Evolutionary conservation across 2,329 filamentous ascomycete genomes (phyloP).

Genomic region (Bipolaris bicolor): DNA sequence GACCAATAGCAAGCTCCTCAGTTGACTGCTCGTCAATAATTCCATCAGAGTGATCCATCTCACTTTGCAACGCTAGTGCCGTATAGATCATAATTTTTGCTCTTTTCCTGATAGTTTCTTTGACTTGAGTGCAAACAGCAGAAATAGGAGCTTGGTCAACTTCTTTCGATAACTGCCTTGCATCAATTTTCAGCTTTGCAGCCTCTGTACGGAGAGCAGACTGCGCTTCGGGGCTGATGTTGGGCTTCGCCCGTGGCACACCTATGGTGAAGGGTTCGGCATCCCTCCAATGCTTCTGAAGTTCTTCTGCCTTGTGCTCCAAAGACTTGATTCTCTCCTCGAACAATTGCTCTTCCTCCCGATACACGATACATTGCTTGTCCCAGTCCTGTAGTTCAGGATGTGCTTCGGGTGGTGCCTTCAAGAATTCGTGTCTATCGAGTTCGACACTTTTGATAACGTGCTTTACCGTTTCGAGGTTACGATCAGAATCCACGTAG

Average conservation of each 20-base stretch:
- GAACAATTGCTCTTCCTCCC: not conserved
- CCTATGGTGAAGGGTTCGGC: no score
- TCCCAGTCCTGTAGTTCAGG: not conserved
- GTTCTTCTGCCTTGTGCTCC: not conserved
- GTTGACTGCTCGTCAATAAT: not conserved
- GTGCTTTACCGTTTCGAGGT: conserved; percentile 12
- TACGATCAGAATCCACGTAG: conserved; percentile 26
- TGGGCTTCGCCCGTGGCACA: no score
- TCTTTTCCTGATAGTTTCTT: no score
- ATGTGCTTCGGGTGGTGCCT: not conserved
- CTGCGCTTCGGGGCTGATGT: no score
- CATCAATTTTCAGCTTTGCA: no score
- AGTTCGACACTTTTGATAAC: conserved; percentile 18
- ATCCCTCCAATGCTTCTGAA: no score
- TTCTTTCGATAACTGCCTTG: no score
- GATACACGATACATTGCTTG: not conserved
- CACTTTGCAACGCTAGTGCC: not conserved
- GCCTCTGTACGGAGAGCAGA: no score
- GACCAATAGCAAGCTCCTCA: not conserved
- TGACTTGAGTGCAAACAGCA: no score
- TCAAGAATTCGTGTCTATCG: conserved; percentile 19
- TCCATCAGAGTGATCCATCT: not conserved
- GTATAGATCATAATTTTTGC: not conserved
- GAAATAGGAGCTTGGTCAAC: no score
- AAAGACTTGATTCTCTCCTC: not conserved